phyloP scores from a whole-genome alignment of 1,284 basidiomycete species.

The Lentinus polychrous region DNA sequence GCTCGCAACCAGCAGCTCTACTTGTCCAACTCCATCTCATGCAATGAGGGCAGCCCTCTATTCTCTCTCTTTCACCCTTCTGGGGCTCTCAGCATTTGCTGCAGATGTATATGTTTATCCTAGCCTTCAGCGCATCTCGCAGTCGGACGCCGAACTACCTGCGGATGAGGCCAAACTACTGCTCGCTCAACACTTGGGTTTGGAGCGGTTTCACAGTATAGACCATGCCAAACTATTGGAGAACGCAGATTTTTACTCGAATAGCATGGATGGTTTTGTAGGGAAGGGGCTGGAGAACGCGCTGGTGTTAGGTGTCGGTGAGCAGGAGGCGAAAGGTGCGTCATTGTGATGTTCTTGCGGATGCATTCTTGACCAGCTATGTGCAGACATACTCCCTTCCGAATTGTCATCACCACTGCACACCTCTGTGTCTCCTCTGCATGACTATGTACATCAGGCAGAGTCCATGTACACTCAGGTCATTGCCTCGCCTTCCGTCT shows the following conservation, averaged over 20 bases:
- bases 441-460: constrained; percentile 52
- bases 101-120: constrained; percentile 47
- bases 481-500: constrained; percentile 23
- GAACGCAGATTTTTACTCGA: constrained; percentile 17
- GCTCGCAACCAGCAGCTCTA: too few relatives aligned
- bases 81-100: constrained; percentile 22
- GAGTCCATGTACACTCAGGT: constrained; percentile 49
- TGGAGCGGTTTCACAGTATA: constrained; percentile 53
- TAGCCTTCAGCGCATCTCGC: constrained; percentile 25
- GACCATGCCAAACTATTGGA: constrained; percentile 26
- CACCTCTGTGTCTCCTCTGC: constrained; percentile 32
- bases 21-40: neutral
- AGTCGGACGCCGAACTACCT: constrained; percentile 28
- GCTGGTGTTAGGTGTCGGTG: constrained; percentile 50
- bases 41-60: neutral
- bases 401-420: constrained; percentile 17
- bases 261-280: constrained; percentile 35
- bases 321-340: constrained; percentile 52
- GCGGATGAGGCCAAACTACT: constrained; percentile 48
- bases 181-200: constrained; percentile 60
- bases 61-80: neutral
- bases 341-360: constrained; percentile 5
- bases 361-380: constrained; percentile 28
- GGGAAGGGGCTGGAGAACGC: constrained; percentile 45
- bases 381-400: constrained; percentile 38